Evolutionary conservation across 768 basidiomycete species (phyloP).

Genomic region (Leccinum obscurum): DNA sequence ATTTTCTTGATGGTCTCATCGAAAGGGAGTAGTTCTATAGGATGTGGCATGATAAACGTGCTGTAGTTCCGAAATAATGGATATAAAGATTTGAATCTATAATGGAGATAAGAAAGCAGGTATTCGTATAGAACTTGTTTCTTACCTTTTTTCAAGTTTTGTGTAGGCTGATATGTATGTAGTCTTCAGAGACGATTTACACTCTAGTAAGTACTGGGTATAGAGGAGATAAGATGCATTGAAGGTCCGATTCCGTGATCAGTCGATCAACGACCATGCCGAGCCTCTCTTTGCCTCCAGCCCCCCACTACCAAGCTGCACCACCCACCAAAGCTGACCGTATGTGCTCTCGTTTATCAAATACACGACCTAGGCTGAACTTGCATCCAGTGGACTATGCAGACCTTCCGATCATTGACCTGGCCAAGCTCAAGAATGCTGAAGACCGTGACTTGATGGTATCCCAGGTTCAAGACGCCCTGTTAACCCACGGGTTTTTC

Average conservation of each 20-base stretch:
- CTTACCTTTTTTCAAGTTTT: background rate
- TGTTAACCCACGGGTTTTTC: background rate
- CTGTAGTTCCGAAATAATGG: background rate
- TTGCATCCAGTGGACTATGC: background rate
- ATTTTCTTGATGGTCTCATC: conserved; percentile 31
- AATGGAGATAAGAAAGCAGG: too few relatives aligned
- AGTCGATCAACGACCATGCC: background rate
- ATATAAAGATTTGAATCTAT: background rate
- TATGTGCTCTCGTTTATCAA: background rate
- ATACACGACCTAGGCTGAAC: background rate
- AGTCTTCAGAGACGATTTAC: too few relatives aligned
- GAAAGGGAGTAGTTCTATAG: conserved; percentile 24
- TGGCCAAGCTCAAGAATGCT: background rate
- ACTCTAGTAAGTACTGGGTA: too few relatives aligned
- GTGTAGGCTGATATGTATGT: too few relatives aligned
- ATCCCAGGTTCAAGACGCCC: background rate
- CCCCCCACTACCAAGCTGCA: background rate
- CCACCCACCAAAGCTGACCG: background rate
- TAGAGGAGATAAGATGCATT: too few relatives aligned
- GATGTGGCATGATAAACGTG: conserved; percentile 13
- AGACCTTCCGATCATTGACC: background rate
- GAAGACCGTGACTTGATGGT: background rate
- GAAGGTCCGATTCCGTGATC: too few relatives aligned
- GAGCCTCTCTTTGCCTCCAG: background rate
- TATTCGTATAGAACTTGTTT: too few relatives aligned